A percentile compares a stretch with the other conserved stretches of the same genome.
Evolutionary conservation across 129 eudicot genomes (phyloP).

Genomic region (Pittosporum tobira): DNA sequence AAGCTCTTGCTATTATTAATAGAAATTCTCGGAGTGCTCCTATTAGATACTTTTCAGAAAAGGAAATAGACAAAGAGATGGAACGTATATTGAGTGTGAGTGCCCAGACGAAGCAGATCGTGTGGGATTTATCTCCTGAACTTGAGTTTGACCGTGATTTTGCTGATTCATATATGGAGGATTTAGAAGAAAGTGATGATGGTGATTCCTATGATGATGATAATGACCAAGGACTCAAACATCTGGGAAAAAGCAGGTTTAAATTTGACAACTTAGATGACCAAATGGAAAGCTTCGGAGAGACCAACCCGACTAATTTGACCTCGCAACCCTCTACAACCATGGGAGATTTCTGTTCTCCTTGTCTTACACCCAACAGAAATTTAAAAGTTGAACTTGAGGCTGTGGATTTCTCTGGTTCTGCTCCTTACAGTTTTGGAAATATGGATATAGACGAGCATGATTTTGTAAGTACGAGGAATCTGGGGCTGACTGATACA

Average conservation of each 20-base stretch:
- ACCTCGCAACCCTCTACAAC: background rate
- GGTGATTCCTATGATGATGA: constrained; percentile 29
- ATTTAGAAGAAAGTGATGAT: constrained; percentile 38
- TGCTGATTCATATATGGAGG: constrained; percentile 65
- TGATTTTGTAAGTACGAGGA: background rate
- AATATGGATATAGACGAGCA: background rate
- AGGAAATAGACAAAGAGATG: constrained; percentile 44
- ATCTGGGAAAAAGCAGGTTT: constrained; percentile 6
- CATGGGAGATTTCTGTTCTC: constrained; percentile 1
- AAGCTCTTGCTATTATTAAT: constrained; percentile 35
- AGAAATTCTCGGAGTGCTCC: constrained; percentile 12
- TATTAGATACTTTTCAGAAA: constrained; percentile 17
- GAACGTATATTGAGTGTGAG: constrained; percentile 50
- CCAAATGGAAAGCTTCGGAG: constrained; percentile 29
- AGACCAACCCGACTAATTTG: constrained; percentile 16
- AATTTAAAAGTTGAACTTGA: constrained; percentile 3
- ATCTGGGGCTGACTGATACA: background rate
- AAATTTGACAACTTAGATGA: constrained; percentile 9
- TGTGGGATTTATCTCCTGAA: constrained; percentile 42
- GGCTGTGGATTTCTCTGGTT: background rate
- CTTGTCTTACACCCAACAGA: background rate
- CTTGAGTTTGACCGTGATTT: constrained; percentile 52
- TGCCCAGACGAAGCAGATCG: constrained; percentile 58
- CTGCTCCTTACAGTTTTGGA: constrained; percentile 4
- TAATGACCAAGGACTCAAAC: constrained; percentile 7